Evolutionary conservation across 2,329 filamentous ascomycete genomes (phyloP), one percentile per base, ranked within the genome.

Genomic region (Parasarocladium wereldwijsianum): DNA sequence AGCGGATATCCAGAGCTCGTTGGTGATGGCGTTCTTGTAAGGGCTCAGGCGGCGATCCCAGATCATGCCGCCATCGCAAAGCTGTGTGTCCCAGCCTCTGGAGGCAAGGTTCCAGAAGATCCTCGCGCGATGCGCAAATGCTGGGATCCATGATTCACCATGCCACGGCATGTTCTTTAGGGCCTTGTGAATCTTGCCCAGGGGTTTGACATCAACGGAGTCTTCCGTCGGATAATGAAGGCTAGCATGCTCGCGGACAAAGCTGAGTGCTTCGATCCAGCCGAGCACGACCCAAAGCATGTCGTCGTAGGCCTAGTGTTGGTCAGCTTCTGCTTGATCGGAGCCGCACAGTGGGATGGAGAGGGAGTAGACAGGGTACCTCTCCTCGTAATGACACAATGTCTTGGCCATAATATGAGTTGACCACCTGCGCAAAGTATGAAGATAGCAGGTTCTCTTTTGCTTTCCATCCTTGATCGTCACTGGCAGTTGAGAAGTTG

Each of bases 11-110:
- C 70, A 94, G 1, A 94, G 67, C 48, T 94, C 74, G 45, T 94
- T 94, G 17, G 87, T 96, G 43, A 96, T 92, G 38, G 87, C 84
- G 45, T 96, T 96, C 49, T 94, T 96, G 59, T 94, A 96, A 0
- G 85, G 84, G 22, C 65, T 53, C 17, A 87, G 57, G 20, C 71
- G 69, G 3, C 83, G 83, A 40, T 81, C 92, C 87, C 87, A 96
- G 10, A 74, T 68, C 80, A 96, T 92, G 25, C 87, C 87, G 14
- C 87, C 87, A 4, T 68, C 69, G 43, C 87, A 96, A 5, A 93
- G 65, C 15, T 62, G 64, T 14, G 70, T 78, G 45, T 92, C 80
- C 84, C 86, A 96, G 5, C 87, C 84, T 8, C 65, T 58, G 5
- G 71, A 66, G 5, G 82, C 80, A 21, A 93, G 57, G 17, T 86